Conservation (phyloP, 2,329 filamentous ascomycete genomes). For the Penicillium brevicompactum region DNA sequence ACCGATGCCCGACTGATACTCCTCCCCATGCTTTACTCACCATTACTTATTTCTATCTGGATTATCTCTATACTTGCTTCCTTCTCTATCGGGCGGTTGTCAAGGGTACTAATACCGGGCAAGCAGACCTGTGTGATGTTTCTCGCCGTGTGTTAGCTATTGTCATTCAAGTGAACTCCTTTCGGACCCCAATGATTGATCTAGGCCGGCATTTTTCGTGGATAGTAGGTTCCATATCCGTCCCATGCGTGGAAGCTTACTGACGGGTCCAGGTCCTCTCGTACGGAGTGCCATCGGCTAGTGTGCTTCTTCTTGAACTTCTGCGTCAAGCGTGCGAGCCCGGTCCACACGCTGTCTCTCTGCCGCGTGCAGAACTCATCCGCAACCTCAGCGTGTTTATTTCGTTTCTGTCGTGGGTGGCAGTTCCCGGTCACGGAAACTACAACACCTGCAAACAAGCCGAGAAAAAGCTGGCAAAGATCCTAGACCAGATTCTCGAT, state of each 20-base stretch:
- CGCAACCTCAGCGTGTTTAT: constrained; percentile 39
- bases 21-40: constrained; percentile 20
- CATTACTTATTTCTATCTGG: constrained; percentile 33
- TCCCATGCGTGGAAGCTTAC: neutral
- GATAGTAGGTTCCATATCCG: constrained; percentile 28
- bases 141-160: constrained; percentile 34
- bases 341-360: constrained; percentile 24
- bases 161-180: constrained; percentile 30
- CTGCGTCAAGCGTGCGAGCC: constrained; percentile 34
- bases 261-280: constrained; percentile 28
- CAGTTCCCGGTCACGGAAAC: constrained; percentile 37
- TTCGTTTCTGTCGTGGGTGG: constrained; percentile 36
- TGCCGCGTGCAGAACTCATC: constrained; percentile 36
- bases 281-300: constrained; percentile 36
- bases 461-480: constrained; percentile 39
- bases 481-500: constrained; percentile 39
- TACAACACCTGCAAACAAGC: constrained; percentile 38
- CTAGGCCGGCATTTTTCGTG: constrained; percentile 37
- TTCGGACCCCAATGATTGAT: constrained; percentile 32
- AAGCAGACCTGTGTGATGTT: constrained; percentile 35
- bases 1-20: constrained; percentile 16
- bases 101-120: constrained; percentile 34
- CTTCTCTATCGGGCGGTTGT: constrained; percentile 36
- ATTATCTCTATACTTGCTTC: constrained; percentile 40
- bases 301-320: constrained; percentile 37